Percentiles rank a stretch among this genome's conserved stretches.
These are phyloP conservation scores for Phlebiopsis flavidoalba DNA, from an alignment of 768 basidiomycete genomes.

Conservation along the genomic window DNA sequence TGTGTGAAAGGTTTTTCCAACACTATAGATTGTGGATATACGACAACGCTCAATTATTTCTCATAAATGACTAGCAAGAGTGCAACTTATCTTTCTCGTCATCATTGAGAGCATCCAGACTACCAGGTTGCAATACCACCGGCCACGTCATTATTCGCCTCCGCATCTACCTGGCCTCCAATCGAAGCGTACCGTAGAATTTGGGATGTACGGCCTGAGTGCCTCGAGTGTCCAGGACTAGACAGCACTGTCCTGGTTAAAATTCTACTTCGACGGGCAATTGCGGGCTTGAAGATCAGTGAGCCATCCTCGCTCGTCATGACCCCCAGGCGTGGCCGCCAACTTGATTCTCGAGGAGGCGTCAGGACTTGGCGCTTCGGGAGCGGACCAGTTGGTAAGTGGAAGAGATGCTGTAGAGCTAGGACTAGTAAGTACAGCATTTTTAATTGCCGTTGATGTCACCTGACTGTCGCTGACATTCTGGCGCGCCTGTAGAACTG, in stretches of 20 bases:
- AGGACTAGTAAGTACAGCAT: neutral
- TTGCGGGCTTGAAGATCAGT: conserved; percentile 78
- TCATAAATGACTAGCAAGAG: neutral
- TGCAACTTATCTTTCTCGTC: conserved; percentile 42
- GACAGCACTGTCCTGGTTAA: conserved; percentile 54
- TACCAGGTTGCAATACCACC: conserved; percentile 12
- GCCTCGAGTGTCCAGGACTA: conserved; percentile 33
- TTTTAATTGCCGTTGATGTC: neutral
- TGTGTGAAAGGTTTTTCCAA: conserved; percentile 76
- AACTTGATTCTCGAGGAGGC: conserved; percentile 56
- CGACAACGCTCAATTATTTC: neutral
- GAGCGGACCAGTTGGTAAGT: neutral
- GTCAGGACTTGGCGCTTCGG: neutral
- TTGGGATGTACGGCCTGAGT: conserved; percentile 62
- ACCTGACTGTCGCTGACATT: neutral
- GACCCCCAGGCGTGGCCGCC: conserved; percentile 81
- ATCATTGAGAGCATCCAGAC: conserved; percentile 19
- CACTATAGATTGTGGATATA: conserved; percentile 58
- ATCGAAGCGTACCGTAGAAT: conserved; percentile 73
- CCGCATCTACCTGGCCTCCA: conserved; percentile 53
- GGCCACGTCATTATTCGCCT: conserved; percentile 22
- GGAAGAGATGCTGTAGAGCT: neutral
- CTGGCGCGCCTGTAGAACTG: neutral
- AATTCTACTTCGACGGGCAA: conserved; percentile 62
- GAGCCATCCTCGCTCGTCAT: conserved; percentile 64